Evolutionary conservation across 257 asterid species (phyloP).

Genomic region (Solanum lignicaule): DNA sequence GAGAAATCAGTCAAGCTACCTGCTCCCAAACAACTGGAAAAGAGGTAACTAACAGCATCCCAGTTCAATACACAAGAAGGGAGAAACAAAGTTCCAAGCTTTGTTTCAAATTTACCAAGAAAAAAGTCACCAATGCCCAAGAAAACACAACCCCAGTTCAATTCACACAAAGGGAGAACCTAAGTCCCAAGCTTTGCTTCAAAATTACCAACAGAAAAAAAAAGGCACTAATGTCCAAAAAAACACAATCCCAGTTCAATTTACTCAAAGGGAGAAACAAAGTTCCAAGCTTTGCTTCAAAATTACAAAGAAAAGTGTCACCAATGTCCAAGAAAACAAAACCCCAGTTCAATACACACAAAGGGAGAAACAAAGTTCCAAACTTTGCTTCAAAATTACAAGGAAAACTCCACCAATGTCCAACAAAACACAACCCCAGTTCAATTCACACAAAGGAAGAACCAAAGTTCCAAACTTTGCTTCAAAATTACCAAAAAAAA

Average conservation of each 20-base stretch:
- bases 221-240: background rate
- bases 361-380: background rate
- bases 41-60: background rate
- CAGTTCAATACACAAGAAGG: background rate
- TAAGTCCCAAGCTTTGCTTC: background rate
- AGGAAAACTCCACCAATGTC: background rate
- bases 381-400: background rate
- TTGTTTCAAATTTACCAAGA: background rate
- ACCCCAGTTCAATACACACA: background rate
- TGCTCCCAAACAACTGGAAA: background rate
- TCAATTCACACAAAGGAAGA: background rate
- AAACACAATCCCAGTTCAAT: background rate
- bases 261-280: background rate
- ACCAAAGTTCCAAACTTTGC: background rate
- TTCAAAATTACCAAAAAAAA: background rate
- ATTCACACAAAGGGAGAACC: background rate
- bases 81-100: background rate
- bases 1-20: background rate
- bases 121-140: too few species aligned
- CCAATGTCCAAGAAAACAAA: conserved; percentile 4
- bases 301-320: background rate
- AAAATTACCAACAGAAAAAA: background rate
- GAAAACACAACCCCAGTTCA: background rate
- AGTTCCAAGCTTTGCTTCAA: background rate
- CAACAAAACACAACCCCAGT: background rate